Conservation (phyloP, 768 basidiomycete genomes). For the Punctularia strigosozonata region DNA sequence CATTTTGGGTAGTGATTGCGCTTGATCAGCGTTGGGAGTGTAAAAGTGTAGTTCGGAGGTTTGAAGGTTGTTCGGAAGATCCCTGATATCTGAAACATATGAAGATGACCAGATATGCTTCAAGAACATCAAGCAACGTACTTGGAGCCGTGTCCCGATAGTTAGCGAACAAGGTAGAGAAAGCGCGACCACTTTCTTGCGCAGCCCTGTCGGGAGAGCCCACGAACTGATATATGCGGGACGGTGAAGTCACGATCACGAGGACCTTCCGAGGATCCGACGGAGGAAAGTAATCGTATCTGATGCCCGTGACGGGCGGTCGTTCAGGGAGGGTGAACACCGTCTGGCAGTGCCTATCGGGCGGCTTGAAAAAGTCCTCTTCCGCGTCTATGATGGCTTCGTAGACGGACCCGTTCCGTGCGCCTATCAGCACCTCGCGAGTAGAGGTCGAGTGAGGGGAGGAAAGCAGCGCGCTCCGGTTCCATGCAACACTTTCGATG, state of each 20-base stretch:
- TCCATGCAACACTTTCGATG: conserved; percentile 91
- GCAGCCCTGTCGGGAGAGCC: conserved; percentile 54
- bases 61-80: conserved; percentile 70
- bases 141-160: conserved; percentile 77
- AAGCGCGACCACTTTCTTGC: conserved; percentile 70
- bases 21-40: conserved; percentile 58
- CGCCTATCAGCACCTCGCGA: conserved; percentile 78
- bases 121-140: no score
- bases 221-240: conserved; percentile 84
- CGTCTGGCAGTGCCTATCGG: conserved; percentile 64
- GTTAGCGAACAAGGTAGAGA: conserved; percentile 58
- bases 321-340: conserved; percentile 73
- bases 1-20: conserved; percentile 53
- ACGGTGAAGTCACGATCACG: conserved; percentile 74
- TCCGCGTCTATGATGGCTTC: conserved; percentile 85
- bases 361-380: conserved; percentile 86
- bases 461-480: conserved; percentile 52
- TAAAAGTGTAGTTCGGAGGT: conserved; percentile 77
- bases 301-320: conserved; percentile 75
- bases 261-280: conserved; percentile 50
- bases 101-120: no score
- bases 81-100: conserved; percentile 70
- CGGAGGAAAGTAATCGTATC: conserved; percentile 65
- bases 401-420: conserved; percentile 74
- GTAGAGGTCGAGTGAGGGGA: conserved; percentile 64